These are phyloP conservation scores for Aspergillus sp. DNA, from an alignment of 2,329 filamentous ascomycete species.

Conservation along the genomic window DNA sequence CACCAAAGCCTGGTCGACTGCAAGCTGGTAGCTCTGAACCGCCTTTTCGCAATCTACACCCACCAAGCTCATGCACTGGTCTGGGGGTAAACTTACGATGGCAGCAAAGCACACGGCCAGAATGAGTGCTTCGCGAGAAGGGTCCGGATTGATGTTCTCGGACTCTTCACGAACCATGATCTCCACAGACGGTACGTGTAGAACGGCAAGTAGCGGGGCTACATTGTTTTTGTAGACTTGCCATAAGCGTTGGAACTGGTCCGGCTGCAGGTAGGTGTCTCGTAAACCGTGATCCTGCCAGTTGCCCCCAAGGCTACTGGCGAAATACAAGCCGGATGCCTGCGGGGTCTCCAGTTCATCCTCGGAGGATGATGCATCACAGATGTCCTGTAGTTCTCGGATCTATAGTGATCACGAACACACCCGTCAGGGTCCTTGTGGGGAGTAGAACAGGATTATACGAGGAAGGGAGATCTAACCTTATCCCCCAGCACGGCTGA, in stretches of 20 bases:
- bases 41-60: constrained; percentile 4
- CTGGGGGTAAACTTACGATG: constrained; percentile 16
- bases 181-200: constrained; percentile 16
- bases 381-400: constrained; percentile 14
- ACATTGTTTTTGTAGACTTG: constrained; percentile 21
- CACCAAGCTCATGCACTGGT: constrained; percentile 13
- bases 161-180: constrained; percentile 6
- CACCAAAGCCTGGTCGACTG: constrained; percentile 15
- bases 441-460: neutral
- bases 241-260: constrained; percentile 18
- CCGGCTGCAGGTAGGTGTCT: neutral
- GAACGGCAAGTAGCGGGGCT: constrained; percentile 22
- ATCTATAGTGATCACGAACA: neutral
- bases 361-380: constrained; percentile 2
- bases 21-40: constrained; percentile 5
- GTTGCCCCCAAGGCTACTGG: neutral
- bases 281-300: neutral
- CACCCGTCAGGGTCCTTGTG: neutral
- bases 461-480: constrained; percentile 1
- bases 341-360: neutral
- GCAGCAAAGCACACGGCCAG: constrained; percentile 21
- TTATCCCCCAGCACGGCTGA: constrained; percentile 21
- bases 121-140: constrained; percentile 11
- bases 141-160: neutral
- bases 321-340: neutral